A percentile compares a stretch with the other conserved stretches of the same genome.
phyloP scores from a whole-genome alignment of 208 protist genomes.

The Wallacemonas rigidus region DNA sequence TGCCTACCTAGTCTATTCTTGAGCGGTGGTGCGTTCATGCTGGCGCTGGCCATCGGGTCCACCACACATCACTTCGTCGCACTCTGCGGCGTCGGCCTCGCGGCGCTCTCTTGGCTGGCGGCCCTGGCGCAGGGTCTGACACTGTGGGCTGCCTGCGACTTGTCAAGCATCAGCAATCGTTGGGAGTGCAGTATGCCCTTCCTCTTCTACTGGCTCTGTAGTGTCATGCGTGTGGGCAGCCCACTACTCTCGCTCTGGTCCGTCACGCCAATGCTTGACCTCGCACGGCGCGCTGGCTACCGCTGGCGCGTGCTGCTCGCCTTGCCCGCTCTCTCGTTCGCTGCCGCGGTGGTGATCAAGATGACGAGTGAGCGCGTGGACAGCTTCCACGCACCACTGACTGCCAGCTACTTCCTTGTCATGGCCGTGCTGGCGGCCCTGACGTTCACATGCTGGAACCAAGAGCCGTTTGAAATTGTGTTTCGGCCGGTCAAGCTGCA shows the following conservation, averaged over 20 bases:
- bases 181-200: slow-evolving; percentile 72
- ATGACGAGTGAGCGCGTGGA: slow-evolving; percentile 8
- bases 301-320: slow-evolving; percentile 44
- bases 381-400: slow-evolving; percentile 9
- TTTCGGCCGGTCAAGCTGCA: slow-evolving; percentile 32
- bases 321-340: slow-evolving; percentile 34
- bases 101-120: slow-evolving; percentile 58
- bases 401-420: slow-evolving; percentile 7
- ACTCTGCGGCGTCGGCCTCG: slow-evolving; percentile 76
- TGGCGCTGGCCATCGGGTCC: slow-evolving; percentile 57
- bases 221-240: slow-evolving; percentile 37
- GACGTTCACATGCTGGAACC: slow-evolving; percentile 32
- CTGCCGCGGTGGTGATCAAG: slow-evolving; percentile 23
- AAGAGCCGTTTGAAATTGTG: slow-evolving; percentile 28
- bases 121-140: slow-evolving; percentile 47
- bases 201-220: slow-evolving; percentile 73
- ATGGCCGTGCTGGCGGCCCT: slow-evolving; percentile 2
- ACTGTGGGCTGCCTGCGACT: slow-evolving; percentile 56
- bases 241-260: slow-evolving; percentile 70
- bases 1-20: slow-evolving; percentile 27
- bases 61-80: slow-evolving; percentile 56
- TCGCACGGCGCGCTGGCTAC: slow-evolving; percentile 26
- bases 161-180: slow-evolving; percentile 32
- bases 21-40: slow-evolving; percentile 30
- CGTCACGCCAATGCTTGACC: slow-evolving; percentile 59